Evolutionary conservation across 441 rosid species (phyloP).

Genomic region (Breynia disticha): DNA sequence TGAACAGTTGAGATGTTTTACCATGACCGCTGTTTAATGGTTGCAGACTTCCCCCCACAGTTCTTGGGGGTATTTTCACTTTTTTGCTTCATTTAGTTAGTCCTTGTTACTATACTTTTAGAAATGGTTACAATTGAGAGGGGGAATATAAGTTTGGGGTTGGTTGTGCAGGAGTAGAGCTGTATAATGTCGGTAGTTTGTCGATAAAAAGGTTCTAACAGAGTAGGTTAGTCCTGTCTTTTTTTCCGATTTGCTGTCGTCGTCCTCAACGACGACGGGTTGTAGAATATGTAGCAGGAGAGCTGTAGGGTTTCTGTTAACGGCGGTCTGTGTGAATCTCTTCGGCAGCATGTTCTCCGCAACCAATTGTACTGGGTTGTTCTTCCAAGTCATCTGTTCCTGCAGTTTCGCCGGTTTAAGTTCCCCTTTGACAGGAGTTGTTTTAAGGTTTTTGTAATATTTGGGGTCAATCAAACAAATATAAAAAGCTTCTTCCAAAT

Average conservation of each 20-base stretch:
- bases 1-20: conserved; percentile 5
- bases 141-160: conserved; percentile 21
- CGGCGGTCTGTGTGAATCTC: conserved; percentile 12
- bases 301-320: conserved; percentile 17
- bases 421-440: conserved; percentile 15
- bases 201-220: conserved; percentile 21
- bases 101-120: conserved; percentile 16
- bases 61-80: conserved; percentile 2
- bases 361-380: too few relatives aligned
- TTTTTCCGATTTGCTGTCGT: conserved; percentile 5
- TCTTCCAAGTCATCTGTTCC: conserved; percentile 10
- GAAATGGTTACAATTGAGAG: conserved; percentile 18
- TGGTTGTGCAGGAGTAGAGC: conserved; percentile 21
- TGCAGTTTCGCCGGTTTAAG: conserved; percentile 5
- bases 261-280: conserved; percentile 19
- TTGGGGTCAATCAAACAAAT: conserved; percentile 16
- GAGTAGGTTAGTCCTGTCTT: conserved; percentile 9
- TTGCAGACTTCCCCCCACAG: conserved; percentile 12
- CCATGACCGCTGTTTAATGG: conserved; percentile 14
- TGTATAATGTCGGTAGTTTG: conserved; percentile 24
- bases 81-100: conserved; percentile 9
- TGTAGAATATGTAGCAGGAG: conserved; percentile 32
- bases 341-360: conserved; percentile 20
- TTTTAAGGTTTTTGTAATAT: conserved; percentile 21
- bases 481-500: conserved; percentile 8